Evolutionary conservation across 2,329 filamentous ascomycete genomes (phyloP).

Genomic region (Orbilia javanica): DNA sequence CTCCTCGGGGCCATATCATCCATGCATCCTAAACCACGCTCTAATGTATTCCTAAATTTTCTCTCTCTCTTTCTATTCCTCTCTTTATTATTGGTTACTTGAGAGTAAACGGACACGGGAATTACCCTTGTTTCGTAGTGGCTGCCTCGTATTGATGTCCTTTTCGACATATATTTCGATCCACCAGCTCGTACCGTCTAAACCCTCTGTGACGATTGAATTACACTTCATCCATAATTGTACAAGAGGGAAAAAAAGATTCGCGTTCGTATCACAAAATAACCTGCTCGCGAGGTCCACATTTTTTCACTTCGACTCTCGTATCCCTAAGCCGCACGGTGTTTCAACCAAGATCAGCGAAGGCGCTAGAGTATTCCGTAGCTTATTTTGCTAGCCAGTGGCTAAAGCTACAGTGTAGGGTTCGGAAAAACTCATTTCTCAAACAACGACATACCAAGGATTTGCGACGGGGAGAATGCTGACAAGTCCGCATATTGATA

Average conservation of each 20-base stretch:
- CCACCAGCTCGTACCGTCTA: not conserved
- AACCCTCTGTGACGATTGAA: not conserved
- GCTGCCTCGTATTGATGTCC: constrained; percentile 49
- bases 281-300: constrained; percentile 22
- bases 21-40: constrained; percentile 43
- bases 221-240: not conserved
- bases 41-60: constrained; percentile 6
- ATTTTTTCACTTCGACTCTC: constrained; percentile 22
- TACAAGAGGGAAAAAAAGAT: not conserved
- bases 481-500: constrained; percentile 53
- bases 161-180: constrained; percentile 25
- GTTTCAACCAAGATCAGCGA: constrained; percentile 51
- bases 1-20: constrained; percentile 47
- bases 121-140: constrained; percentile 41
- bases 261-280: constrained; percentile 32
- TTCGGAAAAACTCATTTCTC: constrained; percentile 58
- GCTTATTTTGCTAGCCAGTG: constrained; percentile 22
- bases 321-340: constrained; percentile 47
- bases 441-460: constrained; percentile 53
- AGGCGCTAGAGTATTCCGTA: constrained; percentile 39
- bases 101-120: constrained; percentile 37
- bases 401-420: constrained; percentile 49
- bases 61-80: not conserved
- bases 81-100: constrained; percentile 36
- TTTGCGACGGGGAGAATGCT: constrained; percentile 46